Base-by-base conservation (phyloP, 129 eudicot genomes). In the Mikania micrantha region DNA sequence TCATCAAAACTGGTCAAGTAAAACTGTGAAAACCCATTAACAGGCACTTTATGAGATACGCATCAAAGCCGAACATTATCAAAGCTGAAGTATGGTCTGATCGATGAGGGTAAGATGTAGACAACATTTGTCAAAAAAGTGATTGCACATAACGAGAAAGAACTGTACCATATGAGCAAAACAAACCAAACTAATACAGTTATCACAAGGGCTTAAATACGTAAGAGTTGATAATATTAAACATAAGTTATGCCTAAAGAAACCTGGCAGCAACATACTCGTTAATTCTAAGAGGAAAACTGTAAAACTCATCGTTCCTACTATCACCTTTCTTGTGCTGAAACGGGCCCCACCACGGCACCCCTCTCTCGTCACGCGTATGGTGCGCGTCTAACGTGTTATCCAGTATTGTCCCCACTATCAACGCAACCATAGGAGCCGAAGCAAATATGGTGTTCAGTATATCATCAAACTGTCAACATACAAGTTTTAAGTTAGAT, bases 231-330 rank as follows among this genome's bases (percentile, higher is more conserved):
- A 9, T 21, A 17, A 73, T 34, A 73, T 49, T 48, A 32, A 44
- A 66, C 60, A 24, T 15, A 67, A 60, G 57, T 68, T 9, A 25
- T 8, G 45, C 20, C 78, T 82, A 83, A 22, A 77, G 81, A 72
- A 88, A 91, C 74, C 97, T 85, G 5, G 82, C 60, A 27, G 96
- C 90, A 57, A 91, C 72, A 35, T 62, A 83, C 79, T 83, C 94
- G 17, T 63, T 73, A 47, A 91, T 72, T 72, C 95, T 76, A 60
- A 83, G 70, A 71, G 96, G 97, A 57, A 74, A 86, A 68, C 90
- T 81, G 77, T 91, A 91, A 62, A 91, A 91, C 76, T 91, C 97
- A 47, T 88, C 97, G 28, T 91, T 91, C 70, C 97, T 79, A 81
- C 84, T 77, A 64, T 91, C 97, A 35, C 97, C 97, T 21, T 82